A percentile compares a stretch with the other conserved stretches of the same genome.
These are phyloP conservation scores for Irpex lacteus DNA, from an alignment of 1,284 basidiomycete genomes.

Conservation along the genomic window DNA sequence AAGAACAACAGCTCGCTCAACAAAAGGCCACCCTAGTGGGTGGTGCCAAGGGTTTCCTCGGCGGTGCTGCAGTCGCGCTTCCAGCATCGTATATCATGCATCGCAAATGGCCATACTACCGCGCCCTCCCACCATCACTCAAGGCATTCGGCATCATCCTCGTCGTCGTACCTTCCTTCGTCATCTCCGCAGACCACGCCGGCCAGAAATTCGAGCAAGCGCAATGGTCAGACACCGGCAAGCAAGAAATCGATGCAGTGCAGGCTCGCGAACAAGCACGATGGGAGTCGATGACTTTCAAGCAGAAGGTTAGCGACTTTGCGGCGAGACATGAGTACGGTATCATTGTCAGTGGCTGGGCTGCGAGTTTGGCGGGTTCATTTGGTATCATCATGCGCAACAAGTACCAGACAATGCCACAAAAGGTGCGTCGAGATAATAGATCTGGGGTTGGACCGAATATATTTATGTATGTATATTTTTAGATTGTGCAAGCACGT, in stretches of 20 bases:
- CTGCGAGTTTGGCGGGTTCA: slow-evolving; percentile 66
- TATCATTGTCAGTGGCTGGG: slow-evolving; percentile 82
- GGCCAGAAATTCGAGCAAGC: slow-evolving; percentile 69
- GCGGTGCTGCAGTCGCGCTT: slow-evolving; percentile 48
- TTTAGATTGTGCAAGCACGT: slow-evolving; percentile 86
- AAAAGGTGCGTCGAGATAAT: slow-evolving; percentile 43
- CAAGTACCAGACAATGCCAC: slow-evolving; percentile 54
- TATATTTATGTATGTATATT: neutral
- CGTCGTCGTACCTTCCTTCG: slow-evolving; percentile 65
- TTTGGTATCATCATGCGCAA: slow-evolving; percentile 69
- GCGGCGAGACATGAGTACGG: slow-evolving; percentile 76
- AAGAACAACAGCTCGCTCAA: slow-evolving; percentile 50
- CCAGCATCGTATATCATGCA: slow-evolving; percentile 62
- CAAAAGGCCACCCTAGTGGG: slow-evolving; percentile 55
- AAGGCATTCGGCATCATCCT: slow-evolving; percentile 74
- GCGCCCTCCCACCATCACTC: slow-evolving; percentile 66
- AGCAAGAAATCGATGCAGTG: slow-evolving; percentile 55
- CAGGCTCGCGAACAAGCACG: slow-evolving; percentile 43
- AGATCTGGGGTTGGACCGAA: neutral
- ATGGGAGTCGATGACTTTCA: slow-evolving; percentile 59
- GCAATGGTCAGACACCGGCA: slow-evolving; percentile 68
- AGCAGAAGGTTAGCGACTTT: slow-evolving; percentile 72
- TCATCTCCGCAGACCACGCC: slow-evolving; percentile 78
- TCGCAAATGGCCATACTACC: slow-evolving; percentile 59
- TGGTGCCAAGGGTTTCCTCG: slow-evolving; percentile 60